phyloP scores from a whole-genome alignment of 306 rosid species.

The Leucaena leucocephala region DNA sequence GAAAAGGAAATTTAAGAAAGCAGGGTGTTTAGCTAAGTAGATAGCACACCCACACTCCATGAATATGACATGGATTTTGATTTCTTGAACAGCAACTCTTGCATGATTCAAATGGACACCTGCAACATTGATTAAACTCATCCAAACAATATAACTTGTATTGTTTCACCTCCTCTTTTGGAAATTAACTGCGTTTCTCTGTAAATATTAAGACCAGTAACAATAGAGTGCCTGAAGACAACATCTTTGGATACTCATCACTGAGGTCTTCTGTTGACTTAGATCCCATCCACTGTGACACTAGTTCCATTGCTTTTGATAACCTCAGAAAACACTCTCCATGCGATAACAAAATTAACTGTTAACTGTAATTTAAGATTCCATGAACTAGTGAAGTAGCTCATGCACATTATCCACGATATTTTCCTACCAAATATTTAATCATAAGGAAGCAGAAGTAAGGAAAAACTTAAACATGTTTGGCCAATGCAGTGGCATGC shows the following conservation, averaged over 20 bases:
- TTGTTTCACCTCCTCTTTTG: not conserved
- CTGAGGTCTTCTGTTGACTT: not conserved
- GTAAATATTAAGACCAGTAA: not conserved
- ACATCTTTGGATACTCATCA: not conserved
- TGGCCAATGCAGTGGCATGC: not conserved
- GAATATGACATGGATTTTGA: slow-evolving; percentile 82
- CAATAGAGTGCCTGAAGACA: not conserved
- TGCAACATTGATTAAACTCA: slow-evolving; percentile 40
- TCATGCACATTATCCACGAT: not conserved
- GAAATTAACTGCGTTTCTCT: not conserved
- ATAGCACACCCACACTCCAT: slow-evolving; percentile 45
- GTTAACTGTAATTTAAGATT: not conserved
- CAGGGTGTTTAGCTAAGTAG: not conserved
- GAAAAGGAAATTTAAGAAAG: not conserved
- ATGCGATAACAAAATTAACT: not conserved
- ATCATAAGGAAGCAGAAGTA: not conserved
- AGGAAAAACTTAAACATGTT: not conserved
- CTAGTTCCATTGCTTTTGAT: not conserved
- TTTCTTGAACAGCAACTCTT: slow-evolving; percentile 81
- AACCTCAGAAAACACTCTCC: not conserved
- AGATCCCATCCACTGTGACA: not conserved
- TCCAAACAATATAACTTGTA: slow-evolving; percentile 20
- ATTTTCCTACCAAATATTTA: not conserved
- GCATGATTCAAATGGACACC: slow-evolving; percentile 80
- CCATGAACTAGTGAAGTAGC: not conserved